Evolutionary conservation across 2,329 filamentous ascomycete species (phyloP), one percentile per base, ranked within the genome.

Genomic region (Mycocentrospora acerina): DNA sequence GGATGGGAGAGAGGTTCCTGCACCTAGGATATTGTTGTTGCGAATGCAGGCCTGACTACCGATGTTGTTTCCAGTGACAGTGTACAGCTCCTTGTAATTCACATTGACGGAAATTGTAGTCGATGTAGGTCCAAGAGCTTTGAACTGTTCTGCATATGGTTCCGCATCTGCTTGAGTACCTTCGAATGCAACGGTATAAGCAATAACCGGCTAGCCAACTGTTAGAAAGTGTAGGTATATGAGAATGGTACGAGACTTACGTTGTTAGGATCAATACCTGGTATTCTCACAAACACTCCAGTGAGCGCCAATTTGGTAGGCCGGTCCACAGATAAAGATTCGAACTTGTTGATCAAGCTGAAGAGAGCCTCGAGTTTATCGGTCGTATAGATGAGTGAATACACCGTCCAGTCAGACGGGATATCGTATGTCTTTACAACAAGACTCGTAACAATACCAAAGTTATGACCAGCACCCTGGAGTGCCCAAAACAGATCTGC

Each of bases 401-500:
- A 42, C 8, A 46, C 39, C 8, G 24, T 48, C 55, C 24, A 40
- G 24, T 50, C 47, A 44, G 17, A 51, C 37, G 26, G 42, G 11
- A 37, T 38, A 5, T 33, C 46, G 33, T 35, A 34, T 14, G 25
- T 30, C 12, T 68, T 69, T 15, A 69, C 44, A 10, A 49, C 33
- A 39, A 74, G 69, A 4, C 55, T 56, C 4, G 56, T 59, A 7
- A 69, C 49, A 22, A 68, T 59, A 4, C 66, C 69, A 32, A 69
- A 68, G 13, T 70, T 68, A 32, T 60, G 57, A 0, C 67, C 69
- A 2, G 66, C 68, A 0, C 69, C 69, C 9, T 51, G 46, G 3
- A 71, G 32, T 2, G 59, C 69, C 66, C 68, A 71, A 40, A 68
- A 71, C 9, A 72, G 53, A 16, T 69, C 66, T 3, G 54, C 13